phyloP scores from a whole-genome alignment of 176 grass and related monocot species.

The Oryza rufipogon region DNA sequence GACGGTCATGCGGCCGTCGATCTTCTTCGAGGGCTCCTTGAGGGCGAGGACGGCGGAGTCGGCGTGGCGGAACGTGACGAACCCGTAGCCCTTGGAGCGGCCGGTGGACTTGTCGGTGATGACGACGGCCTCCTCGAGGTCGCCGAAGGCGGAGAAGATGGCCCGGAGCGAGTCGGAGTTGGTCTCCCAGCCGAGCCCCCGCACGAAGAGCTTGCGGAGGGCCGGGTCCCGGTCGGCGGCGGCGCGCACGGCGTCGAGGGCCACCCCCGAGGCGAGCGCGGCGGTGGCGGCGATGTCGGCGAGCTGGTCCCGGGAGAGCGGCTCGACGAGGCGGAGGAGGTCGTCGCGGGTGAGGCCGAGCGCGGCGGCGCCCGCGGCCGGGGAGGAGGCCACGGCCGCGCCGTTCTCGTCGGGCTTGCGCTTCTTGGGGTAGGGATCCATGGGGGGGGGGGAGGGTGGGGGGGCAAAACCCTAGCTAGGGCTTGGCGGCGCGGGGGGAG shows the following conservation, averaged over 20 bases:
- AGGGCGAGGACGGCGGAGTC: conserved; percentile 88
- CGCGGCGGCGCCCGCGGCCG: conserved; percentile 32
- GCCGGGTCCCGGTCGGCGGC: conserved; percentile 72
- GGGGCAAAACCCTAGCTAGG: conserved; percentile 75
- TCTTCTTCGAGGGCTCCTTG: conserved; percentile 97
- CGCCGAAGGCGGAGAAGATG: conserved; percentile 83
- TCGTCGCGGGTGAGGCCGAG: conserved; percentile 72
- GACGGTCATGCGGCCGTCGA: conserved; percentile 88
- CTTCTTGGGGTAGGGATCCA: conserved; percentile 82
- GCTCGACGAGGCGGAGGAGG: conserved; percentile 66
- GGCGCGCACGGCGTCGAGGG: conserved; percentile 70
- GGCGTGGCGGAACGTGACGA: conserved; percentile 92
- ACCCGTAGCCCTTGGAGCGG: conserved; percentile 86
- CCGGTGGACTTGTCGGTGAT: conserved; percentile 87
- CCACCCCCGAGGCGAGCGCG: conserved; percentile 57
- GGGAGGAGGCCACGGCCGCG: conserved; percentile 41
- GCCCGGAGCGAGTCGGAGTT: conserved; percentile 69
- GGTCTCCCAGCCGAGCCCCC: conserved; percentile 92
- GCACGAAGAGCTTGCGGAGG: conserved; percentile 88
- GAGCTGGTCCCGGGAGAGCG: conserved; percentile 86
- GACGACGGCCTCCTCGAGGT: conserved; percentile 85
- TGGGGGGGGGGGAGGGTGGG: background rate
- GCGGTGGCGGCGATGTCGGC: conserved; percentile 68
- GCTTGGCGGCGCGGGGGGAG: conserved; percentile 9
- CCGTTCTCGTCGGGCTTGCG: conserved; percentile 80